Base-by-base conservation (phyloP, 352 stramenopile genomes). In the Peronospora tabacina region DNA sequence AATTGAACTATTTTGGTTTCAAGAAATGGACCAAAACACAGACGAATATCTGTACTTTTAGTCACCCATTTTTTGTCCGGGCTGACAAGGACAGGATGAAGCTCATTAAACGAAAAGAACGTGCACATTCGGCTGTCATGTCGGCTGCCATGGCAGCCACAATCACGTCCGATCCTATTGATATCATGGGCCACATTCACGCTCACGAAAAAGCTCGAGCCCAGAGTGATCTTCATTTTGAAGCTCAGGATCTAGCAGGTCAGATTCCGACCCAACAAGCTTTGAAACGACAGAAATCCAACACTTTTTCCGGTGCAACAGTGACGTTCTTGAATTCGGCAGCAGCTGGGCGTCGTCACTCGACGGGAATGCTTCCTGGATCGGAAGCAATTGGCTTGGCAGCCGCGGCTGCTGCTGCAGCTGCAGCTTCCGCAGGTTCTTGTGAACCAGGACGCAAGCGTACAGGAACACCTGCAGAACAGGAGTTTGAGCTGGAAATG, bases 21-120 rank as follows among this genome's bases (percentile, higher is more conserved):
- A 87, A 87, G 42, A 88, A 88, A 50, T 85, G 74, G 76, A 87
- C 74, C 49, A 87, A 87, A 56, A 87, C 74, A 11, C 74, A 87
- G 61, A 85, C 76, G 15, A 79, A 76, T 36, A 68, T 83, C 38
- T 87, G 76, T 35, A 87, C 76, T 6, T 87, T 85, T 49, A 85
- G 72, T 53, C 76, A 85, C 37, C 76, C 76, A 2, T 82, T 70
- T 54, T 87, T 87, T 46, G 28, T 85, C 3, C 64, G 70, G 15
- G 55, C 61, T 3, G 70, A 86, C 33, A 78, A 79, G 20, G 72
- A 86, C 17, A 61, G 71, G 33, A 82, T 87, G 62, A 84, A 86
- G 58, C 53, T 85, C 11, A 87, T 87, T 47, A 84, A 85, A 52
- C 66, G 76, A 35, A 87, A 87, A 49, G 75, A 87, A 39, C 52